Conservation (phyloP, 1,139 yeast genomes). For the Diutina siamensis region DNA sequence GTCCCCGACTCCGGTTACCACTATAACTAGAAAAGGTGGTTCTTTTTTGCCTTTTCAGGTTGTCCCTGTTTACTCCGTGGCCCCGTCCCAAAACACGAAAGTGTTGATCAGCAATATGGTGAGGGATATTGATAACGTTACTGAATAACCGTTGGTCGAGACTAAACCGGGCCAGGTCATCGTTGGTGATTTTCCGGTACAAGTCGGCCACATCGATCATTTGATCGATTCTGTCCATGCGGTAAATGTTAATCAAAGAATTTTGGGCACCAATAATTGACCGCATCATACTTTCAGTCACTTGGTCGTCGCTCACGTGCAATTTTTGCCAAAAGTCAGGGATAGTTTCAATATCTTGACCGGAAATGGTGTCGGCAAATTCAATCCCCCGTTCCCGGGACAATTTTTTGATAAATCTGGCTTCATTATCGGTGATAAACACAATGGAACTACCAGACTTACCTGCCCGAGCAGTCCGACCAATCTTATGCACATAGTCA, state of each 20-base stretch:
- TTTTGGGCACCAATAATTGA: neutral
- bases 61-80: neutral
- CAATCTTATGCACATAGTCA: conserved; percentile 84
- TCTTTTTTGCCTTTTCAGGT: neutral
- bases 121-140: neutral
- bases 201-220: conserved; percentile 9
- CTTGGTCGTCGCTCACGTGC: neutral
- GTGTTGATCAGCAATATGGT: neutral
- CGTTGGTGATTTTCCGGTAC: conserved; percentile 8
- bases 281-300: neutral
- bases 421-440: conserved; percentile 38
- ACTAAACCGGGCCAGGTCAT: neutral
- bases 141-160: neutral
- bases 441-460: conserved; percentile 56
- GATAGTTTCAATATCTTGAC: conserved; percentile 8
- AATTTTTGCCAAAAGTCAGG: neutral
- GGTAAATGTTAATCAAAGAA: conserved; percentile 5
- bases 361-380: conserved; percentile 23
- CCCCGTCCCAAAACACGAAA: neutral
- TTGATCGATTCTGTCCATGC: conserved; percentile 7
- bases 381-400: conserved; percentile 34
- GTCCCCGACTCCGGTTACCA: neutral
- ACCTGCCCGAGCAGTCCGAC: conserved; percentile 96
- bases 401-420: conserved; percentile 34
- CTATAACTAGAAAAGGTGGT: neutral